Conservation (phyloP, 495 filamentous ascomycete genomes). For the Hypomontagnella submonticulosa region DNA sequence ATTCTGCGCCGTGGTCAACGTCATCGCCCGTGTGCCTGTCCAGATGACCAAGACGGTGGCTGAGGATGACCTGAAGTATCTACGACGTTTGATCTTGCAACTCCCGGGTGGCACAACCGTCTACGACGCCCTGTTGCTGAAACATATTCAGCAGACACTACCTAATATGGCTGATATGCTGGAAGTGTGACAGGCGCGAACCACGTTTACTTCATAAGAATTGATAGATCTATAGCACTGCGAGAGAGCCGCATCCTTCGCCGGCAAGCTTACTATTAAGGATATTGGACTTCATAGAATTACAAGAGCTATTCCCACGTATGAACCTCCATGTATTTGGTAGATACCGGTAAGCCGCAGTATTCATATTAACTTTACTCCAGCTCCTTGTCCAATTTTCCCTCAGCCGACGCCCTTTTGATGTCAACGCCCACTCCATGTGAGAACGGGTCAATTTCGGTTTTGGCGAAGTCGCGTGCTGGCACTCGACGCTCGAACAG, state of each 20-base stretch:
- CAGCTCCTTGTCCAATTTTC: slow-evolving; percentile 10
- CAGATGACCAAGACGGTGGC: slow-evolving; percentile 29
- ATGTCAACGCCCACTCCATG: slow-evolving; percentile 6
- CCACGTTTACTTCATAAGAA: neutral
- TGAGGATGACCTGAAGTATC: slow-evolving; percentile 37
- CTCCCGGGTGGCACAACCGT: slow-evolving; percentile 39
- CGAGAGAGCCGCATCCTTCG: neutral
- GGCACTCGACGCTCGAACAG: slow-evolving; percentile 58
- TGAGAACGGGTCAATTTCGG: slow-evolving; percentile 42
- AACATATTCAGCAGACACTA: slow-evolving; percentile 44
- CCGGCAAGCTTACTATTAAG: neutral
- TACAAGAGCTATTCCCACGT: neutral
- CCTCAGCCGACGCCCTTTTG: slow-evolving; percentile 18
- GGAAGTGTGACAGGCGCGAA: slow-evolving; percentile 5
- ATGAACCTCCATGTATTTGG: too few species aligned
- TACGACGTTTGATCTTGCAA: slow-evolving; percentile 37
- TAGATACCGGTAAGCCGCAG: too few species aligned
- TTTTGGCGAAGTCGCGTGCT: slow-evolving; percentile 54
- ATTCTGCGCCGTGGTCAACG: slow-evolving; percentile 65
- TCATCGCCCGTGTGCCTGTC: slow-evolving; percentile 52
- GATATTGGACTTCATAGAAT: neutral
- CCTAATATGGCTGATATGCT: slow-evolving; percentile 28
- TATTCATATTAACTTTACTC: slow-evolving; percentile 6
- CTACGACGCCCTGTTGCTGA: slow-evolving; percentile 41
- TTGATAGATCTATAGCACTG: neutral